These are phyloP conservation scores for Ehretia macrophylla DNA, from an alignment of 257 asterid species.

Conservation along the genomic window DNA sequence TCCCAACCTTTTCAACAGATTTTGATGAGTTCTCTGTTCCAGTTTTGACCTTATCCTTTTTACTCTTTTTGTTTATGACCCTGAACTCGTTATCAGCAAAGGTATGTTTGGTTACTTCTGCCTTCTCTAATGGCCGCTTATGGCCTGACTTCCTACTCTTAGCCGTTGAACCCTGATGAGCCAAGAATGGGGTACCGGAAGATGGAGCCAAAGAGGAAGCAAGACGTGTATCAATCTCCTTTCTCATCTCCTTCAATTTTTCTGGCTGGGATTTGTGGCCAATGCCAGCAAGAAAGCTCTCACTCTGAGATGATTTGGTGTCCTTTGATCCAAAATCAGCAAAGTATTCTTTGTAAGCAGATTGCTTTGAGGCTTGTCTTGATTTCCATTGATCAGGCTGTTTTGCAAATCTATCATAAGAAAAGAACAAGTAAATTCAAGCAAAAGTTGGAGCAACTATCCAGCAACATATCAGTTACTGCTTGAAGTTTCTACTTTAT, in stretches of 20 bases:
- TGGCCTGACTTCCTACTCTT: slow-evolving; percentile 34
- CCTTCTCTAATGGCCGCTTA: slow-evolving; percentile 31
- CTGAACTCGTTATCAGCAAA: slow-evolving; percentile 15
- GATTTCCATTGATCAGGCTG: slow-evolving; percentile 85
- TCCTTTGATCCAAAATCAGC: slow-evolving; percentile 68
- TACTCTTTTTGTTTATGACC: slow-evolving; percentile 32
- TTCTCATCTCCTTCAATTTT: slow-evolving; percentile 65
- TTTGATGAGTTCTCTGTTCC: slow-evolving; percentile 16
- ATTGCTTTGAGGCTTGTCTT: slow-evolving; percentile 67
- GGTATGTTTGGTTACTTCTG: slow-evolving; percentile 22
- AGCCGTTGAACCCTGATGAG: slow-evolving; percentile 49
- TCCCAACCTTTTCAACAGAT: neutral
- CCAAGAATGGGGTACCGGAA: slow-evolving; percentile 55
- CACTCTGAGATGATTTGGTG: slow-evolving; percentile 41
- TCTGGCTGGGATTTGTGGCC: slow-evolving; percentile 51
- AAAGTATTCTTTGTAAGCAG: slow-evolving; percentile 63
- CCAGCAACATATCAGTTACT: neutral
- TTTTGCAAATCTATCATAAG: slow-evolving; percentile 46
- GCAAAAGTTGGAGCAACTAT: slow-evolving; percentile 1
- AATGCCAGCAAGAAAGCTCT: slow-evolving; percentile 51
- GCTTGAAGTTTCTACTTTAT: neutral
- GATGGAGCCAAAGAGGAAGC: slow-evolving; percentile 38
- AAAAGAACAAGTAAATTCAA: slow-evolving; percentile 6
- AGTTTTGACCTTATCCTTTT: slow-evolving; percentile 11
- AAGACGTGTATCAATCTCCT: slow-evolving; percentile 57